These are phyloP conservation scores for Tuctoria greenei DNA, from an alignment of 176 grass and related monocot species.

Conservation along the genomic window DNA sequence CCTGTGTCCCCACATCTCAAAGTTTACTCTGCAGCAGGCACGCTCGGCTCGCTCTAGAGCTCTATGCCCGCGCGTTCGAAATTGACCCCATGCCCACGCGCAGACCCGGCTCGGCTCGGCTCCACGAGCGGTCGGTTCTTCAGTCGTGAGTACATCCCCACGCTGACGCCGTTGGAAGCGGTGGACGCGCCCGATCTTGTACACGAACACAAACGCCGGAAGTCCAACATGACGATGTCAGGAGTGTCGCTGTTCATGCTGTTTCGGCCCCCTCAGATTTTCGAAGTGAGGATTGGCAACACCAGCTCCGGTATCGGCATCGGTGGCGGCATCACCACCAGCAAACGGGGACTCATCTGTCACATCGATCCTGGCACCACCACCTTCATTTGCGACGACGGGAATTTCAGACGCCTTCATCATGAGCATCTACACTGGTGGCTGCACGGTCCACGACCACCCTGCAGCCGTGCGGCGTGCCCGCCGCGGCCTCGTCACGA, in stretches of 20 bases:
- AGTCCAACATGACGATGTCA: slow-evolving; percentile 51
- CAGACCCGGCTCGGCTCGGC: too few species aligned
- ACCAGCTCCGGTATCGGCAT: background rate
- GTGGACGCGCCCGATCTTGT: slow-evolving; percentile 69
- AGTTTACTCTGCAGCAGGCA: too few species aligned
- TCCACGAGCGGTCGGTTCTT: background rate
- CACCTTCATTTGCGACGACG: background rate
- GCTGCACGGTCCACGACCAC: background rate
- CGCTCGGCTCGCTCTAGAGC: too few species aligned
- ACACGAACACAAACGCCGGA: slow-evolving; percentile 56
- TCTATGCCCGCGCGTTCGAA: too few species aligned
- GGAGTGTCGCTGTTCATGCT: background rate
- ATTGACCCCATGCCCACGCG: too few species aligned
- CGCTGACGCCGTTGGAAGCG: slow-evolving; percentile 51
- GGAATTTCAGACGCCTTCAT: background rate
- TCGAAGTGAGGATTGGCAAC: background rate
- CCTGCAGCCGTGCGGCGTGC: background rate
- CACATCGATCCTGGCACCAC: background rate
- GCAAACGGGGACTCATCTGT: background rate
- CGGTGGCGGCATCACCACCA: too few species aligned
- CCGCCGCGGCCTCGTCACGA: background rate
- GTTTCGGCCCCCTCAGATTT: background rate
- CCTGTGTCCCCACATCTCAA: too few species aligned
- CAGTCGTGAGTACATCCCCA: slow-evolving; percentile 61
- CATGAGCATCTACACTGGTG: background rate